Base-by-base conservation (phyloP, 2,329 filamentous ascomycete genomes). In the Diplodia intermedia region DNA sequence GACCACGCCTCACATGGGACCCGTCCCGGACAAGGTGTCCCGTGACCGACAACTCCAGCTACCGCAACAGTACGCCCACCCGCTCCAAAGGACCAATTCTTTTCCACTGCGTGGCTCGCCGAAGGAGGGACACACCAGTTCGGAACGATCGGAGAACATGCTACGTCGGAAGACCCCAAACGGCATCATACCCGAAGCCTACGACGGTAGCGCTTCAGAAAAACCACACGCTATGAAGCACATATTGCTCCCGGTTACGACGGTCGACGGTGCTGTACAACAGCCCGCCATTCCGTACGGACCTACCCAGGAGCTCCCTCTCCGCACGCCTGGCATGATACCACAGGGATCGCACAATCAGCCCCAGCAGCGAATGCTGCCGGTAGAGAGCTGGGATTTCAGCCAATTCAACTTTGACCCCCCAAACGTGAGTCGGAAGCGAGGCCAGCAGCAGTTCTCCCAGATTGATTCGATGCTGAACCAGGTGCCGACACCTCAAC, bases 121-220 rank as follows among this genome's bases (percentile, higher is more conserved):
- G 47, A 70, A 69, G 40, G 75, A 76, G 9, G 69, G 62, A 72
- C 70, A 66, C 71, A 69, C 49, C 67, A 70, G 50, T 60, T 70
- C n/a, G 66, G 79, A 79, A 65, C 75, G 77, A 12, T 77, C 78
- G 66, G 93, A 97, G 78, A 89, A 97, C 78, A 91, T 92, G 73
- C 84, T 97, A 68, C 89, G 94, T 71, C 88, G 94, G 72, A 98
- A 98, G 79, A 98, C 94, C 9, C 95, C 94, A 4, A 94, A 90
- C 75, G 95, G 94, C n/a, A 97, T 93, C 47, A 86, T 98, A 70
- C 90, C 94, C 71, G 93, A 92, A 66, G 93, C 93, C 12, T 97
- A 97, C 75, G 94, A 98, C 84, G 93, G 91, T 38, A 92, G 91
- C 5, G 47, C 60, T 18, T 89, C 90, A 1, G 88, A 89, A 43